Evolutionary conservation across 2,329 filamentous ascomycete species (phyloP).

Genomic region (Malbranchea zuffiana): DNA sequence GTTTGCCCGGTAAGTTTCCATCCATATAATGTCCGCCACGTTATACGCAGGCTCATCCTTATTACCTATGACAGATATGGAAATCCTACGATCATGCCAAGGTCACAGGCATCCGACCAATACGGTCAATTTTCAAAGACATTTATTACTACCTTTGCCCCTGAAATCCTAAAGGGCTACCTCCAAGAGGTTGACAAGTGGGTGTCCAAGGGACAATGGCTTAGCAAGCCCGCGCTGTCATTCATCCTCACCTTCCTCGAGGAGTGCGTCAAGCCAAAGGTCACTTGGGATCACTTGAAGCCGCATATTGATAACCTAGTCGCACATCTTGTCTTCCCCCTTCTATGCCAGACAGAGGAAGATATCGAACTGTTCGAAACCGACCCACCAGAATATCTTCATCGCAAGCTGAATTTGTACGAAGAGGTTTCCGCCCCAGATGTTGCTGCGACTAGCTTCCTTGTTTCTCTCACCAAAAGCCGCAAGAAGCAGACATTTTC

Average conservation of each 20-base stretch:
- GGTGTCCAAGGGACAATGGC: conserved; percentile 88
- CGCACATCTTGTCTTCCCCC: conserved; percentile 88
- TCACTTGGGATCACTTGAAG: conserved; percentile 91
- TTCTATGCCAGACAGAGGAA: conserved; percentile 82
- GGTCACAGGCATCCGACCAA: conserved; percentile 63
- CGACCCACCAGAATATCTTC: conserved; percentile 91
- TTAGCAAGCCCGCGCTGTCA: conserved; percentile 86
- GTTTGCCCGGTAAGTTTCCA: conserved; percentile 62
- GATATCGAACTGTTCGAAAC: conserved; percentile 90
- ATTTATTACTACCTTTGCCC: conserved; percentile 83
- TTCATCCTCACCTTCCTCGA: conserved; percentile 93
- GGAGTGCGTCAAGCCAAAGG: conserved; percentile 93
- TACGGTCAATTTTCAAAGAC: conserved; percentile 75
- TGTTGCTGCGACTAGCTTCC: conserved; percentile 90
- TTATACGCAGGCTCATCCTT: too few species aligned
- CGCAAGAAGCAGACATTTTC: conserved; percentile 93
- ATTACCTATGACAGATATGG: conserved; percentile 59
- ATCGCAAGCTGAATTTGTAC: conserved; percentile 95
- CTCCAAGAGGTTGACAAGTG: conserved; percentile 92
- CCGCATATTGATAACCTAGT: conserved; percentile 87
- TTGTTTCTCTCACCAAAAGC: conserved; percentile 87
- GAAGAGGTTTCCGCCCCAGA: conserved; percentile 94
- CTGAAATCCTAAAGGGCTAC: conserved; percentile 92
- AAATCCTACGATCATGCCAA: conserved; percentile 65
- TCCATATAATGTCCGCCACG: neutral